Conservation (phyloP, 345 rosid genomes). For the Cardamine occulta region DNA sequence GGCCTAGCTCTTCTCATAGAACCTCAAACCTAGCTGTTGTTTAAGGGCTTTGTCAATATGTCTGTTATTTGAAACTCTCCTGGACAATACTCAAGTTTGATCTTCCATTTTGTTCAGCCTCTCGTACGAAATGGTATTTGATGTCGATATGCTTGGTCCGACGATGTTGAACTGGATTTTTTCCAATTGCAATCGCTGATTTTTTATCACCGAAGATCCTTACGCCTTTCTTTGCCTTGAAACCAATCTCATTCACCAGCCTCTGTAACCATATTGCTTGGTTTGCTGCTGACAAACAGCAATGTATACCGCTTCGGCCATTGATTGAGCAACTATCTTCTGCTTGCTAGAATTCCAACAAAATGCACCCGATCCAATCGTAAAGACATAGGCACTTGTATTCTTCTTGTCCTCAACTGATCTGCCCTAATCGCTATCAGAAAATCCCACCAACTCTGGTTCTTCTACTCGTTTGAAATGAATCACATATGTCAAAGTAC, state of each 20-base stretch:
- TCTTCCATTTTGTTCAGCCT: neutral
- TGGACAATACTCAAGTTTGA: neutral
- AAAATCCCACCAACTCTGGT: no score
- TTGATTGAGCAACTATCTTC: neutral
- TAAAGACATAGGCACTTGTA: neutral
- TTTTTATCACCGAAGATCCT: neutral
- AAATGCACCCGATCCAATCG: neutral
- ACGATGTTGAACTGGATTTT: constrained; percentile 8
- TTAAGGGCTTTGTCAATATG: neutral
- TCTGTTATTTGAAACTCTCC: no score
- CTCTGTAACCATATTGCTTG: constrained; percentile 4
- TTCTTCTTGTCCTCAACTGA: constrained; percentile 8
- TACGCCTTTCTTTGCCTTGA: neutral
- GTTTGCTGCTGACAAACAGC: neutral
- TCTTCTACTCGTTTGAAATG: no score
- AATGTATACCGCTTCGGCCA: neutral
- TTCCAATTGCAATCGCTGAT: neutral
- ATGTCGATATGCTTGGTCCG: constrained; percentile 15
- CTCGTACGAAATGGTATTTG: neutral
- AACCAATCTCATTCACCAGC: neutral
- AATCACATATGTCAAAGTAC: no score
- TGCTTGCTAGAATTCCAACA: neutral
- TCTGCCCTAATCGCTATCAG: neutral
- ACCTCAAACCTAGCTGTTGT: neutral
- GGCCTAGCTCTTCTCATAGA: neutral